Conservation (phyloP, 202 grass and related monocot species). For the Carex sylvatica region DNA sequence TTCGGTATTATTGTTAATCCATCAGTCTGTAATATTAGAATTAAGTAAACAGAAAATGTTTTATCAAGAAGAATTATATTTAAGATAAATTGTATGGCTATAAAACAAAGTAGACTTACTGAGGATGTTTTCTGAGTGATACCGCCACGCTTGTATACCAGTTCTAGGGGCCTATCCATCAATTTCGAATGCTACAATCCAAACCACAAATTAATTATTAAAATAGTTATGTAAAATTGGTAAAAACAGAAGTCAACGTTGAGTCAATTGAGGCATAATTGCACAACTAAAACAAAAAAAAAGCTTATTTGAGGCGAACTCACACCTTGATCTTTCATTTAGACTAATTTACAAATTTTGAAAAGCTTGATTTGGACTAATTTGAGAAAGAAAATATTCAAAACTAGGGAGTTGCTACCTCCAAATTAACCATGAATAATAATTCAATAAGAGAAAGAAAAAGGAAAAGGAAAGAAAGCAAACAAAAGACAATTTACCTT, state of each 20-base stretch:
- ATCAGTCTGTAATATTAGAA: conserved; percentile 56
- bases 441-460: background rate
- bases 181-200: conserved; percentile 69
- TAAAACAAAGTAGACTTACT: conserved; percentile 43
- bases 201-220: background rate
- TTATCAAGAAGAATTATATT: conserved; percentile 4
- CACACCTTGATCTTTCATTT: conserved; percentile 3
- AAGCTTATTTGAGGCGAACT: background rate
- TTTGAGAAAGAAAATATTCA: background rate
- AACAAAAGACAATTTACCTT: conserved; percentile 59
- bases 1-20: conserved; percentile 72
- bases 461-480: conserved; percentile 16
- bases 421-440: background rate
- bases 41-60: conserved; percentile 25
- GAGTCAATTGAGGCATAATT: background rate
- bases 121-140: conserved; percentile 85
- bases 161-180: conserved; percentile 73
- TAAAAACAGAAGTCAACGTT: background rate
- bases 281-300: background rate
- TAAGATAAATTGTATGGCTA: background rate
- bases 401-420: background rate
- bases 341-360: background rate
- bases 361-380: background rate
- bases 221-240: background rate
- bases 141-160: conserved; percentile 74